A percentile compares a stretch with the other conserved stretches of the same genome.
Evolutionary conservation across 2,329 filamentous ascomycete species (phyloP).

Genomic region (Penicillium sp.): DNA sequence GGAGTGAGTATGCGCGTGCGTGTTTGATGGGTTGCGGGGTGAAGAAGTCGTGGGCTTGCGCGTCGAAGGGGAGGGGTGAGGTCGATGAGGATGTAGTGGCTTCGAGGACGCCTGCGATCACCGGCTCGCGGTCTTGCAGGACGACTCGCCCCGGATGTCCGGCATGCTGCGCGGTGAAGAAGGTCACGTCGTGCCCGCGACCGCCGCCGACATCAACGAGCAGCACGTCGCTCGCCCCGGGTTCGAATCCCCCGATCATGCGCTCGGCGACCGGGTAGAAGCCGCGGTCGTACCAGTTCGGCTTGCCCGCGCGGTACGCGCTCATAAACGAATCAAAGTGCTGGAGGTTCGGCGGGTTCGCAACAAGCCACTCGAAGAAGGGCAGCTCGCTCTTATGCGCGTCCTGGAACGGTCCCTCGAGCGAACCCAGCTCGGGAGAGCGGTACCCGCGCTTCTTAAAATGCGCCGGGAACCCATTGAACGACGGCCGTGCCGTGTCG

Average conservation of each 20-base stretch:
- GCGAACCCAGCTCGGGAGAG: conserved; percentile 27
- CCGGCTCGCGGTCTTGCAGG: conserved; percentile 25
- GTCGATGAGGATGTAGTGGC: neutral
- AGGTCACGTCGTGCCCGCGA: conserved; percentile 45
- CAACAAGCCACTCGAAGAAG: conserved; percentile 45
- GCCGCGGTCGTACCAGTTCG: conserved; percentile 40
- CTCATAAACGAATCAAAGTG: conserved; percentile 45
- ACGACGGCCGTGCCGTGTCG: conserved; percentile 40
- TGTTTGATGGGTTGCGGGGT: conserved; percentile 52
- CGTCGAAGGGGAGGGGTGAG: conserved; percentile 22
- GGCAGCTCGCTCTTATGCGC: conserved; percentile 42
- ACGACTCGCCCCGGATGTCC: conserved; percentile 9
- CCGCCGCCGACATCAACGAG: conserved; percentile 52
- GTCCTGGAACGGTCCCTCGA: conserved; percentile 43
- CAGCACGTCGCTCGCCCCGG: conserved; percentile 23
- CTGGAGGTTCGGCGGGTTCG: conserved; percentile 41
- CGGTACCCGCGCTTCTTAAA: conserved; percentile 38
- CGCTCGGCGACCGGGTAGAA: conserved; percentile 32
- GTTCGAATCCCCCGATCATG: conserved; percentile 20
- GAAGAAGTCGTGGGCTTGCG: conserved; percentile 53
- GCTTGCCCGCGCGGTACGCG: conserved; percentile 44
- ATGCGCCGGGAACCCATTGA: conserved; percentile 40
- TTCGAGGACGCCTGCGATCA: conserved; percentile 36
- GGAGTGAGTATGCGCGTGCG: conserved; percentile 37
- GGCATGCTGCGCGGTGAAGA: conserved; percentile 42